A percentile compares a stretch with the other conserved stretches of the same genome.
Conservation (phyloP, 768 basidiomycete genomes). For the Tricholoma sp. region DNA sequence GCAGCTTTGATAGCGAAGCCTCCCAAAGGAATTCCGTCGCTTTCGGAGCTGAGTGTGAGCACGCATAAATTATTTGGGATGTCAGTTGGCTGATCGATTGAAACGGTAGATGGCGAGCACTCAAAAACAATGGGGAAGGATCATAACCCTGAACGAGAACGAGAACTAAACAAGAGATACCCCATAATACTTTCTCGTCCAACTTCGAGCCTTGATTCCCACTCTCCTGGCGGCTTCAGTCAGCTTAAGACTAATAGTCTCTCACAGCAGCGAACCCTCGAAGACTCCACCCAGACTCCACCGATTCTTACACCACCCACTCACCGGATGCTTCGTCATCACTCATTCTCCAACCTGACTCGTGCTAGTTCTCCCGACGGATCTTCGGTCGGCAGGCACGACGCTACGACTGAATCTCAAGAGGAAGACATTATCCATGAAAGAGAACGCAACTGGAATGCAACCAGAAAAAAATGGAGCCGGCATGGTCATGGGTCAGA, state of each 20-base stretch:
- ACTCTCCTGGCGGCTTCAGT: conserved; percentile 25
- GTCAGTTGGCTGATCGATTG: not conserved
- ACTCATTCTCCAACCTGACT: conserved; percentile 27
- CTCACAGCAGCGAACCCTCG: too few species aligned
- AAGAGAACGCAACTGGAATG: conserved; percentile 68
- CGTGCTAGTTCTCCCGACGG: conserved; percentile 38
- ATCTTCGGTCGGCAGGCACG: conserved; percentile 27
- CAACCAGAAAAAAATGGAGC: conserved; percentile 56
- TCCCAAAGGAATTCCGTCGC: conserved; percentile 40
- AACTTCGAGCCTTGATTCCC: conserved; percentile 37
- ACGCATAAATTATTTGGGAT: not conserved
- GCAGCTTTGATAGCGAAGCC: conserved; percentile 37
- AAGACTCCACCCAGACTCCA: conserved; percentile 35
- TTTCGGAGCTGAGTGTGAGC: conserved; percentile 53
- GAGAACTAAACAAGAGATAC: conserved; percentile 50
- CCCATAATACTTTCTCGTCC: conserved; percentile 31
- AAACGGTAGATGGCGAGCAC: conserved; percentile 39
- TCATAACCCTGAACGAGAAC: conserved; percentile 42
- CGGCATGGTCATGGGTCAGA: conserved; percentile 10
- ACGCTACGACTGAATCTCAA: conserved; percentile 24
- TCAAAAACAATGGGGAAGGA: conserved; percentile 38
- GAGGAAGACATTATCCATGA: conserved; percentile 27
- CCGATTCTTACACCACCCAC: too few species aligned
- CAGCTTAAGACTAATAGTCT: conserved; percentile 20
- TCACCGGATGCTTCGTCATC: conserved; percentile 24